Evolutionary conservation across 306 rosid species (phyloP).

Genomic region (Sesbania bispinosa): DNA sequence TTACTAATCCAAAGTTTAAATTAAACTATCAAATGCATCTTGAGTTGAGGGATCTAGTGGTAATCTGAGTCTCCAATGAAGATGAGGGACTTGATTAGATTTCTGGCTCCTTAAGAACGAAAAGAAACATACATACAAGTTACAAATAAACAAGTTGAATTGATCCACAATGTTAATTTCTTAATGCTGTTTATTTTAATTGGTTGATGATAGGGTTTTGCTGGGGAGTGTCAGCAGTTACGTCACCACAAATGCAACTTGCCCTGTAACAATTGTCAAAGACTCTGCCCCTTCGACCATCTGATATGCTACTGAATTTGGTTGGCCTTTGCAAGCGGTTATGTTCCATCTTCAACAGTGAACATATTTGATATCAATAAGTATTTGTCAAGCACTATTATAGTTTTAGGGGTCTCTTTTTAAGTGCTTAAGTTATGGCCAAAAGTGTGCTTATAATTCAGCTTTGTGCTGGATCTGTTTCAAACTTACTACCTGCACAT

Average conservation of each 20-base stretch:
- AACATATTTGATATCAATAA: neutral
- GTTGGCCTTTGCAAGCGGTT: neutral
- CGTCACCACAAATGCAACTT: constrained; percentile 42
- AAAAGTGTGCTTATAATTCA: constrained; percentile 20
- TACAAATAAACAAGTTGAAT: neutral
- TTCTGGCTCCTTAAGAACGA: neutral
- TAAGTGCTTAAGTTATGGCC: constrained; percentile 14
- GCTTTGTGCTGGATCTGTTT: constrained; percentile 21
- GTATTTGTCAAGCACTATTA: neutral
- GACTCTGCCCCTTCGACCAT: constrained; percentile 15
- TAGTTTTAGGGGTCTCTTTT: neutral
- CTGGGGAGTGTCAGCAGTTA: constrained; percentile 55
- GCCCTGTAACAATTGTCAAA: constrained; percentile 51
- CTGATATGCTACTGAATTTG: constrained; percentile 15
- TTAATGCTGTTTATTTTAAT: neutral
- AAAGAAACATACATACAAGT: neutral
- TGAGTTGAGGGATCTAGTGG: neutral
- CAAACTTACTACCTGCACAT: neutral
- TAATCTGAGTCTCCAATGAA: neutral
- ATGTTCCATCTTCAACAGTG: neutral
- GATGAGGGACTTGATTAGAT: neutral
- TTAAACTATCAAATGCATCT: neutral
- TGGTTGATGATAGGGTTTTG: constrained; percentile 39
- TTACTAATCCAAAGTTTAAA: neutral
- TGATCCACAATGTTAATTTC: neutral